Evolutionary conservation across 371 early-diverging fungal species (phyloP).

Genomic region (Amoeboradix gromovi): DNA sequence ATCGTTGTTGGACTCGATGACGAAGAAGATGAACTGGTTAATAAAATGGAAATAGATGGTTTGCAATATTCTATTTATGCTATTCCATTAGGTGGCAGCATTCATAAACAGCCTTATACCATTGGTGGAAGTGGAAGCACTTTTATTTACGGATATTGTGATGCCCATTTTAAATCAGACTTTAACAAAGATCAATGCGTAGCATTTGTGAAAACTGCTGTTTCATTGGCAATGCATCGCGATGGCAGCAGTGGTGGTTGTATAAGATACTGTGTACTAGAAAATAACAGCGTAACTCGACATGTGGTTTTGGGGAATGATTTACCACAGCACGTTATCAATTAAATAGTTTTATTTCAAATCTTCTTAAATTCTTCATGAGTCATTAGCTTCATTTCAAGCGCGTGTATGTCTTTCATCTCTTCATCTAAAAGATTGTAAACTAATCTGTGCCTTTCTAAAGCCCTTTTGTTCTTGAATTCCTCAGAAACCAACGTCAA

Average conservation of each 20-base stretch:
- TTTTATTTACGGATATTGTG: conserved; percentile 95
- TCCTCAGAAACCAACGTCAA: not conserved
- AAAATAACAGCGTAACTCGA: conserved; percentile 60
- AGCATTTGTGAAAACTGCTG: conserved; percentile 73
- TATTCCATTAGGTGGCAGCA: conserved; percentile 76
- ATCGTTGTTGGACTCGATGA: conserved; percentile 98
- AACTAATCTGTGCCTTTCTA: not conserved
- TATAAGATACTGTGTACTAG: conserved; percentile 83
- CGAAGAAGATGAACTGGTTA: conserved; percentile 30
- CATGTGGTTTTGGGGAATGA: conserved; percentile 63
- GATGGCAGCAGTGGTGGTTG: conserved; percentile 97
- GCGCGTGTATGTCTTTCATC: not conserved
- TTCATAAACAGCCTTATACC: conserved; percentile 71
- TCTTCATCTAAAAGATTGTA: not conserved
- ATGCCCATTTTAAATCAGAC: conserved; percentile 44
- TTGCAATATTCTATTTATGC: conserved; percentile 25
- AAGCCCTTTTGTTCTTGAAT: not conserved
- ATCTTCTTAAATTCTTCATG: not conserved
- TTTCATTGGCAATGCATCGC: conserved; percentile 81
- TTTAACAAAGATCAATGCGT: conserved; percentile 77
- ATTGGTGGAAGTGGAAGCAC: conserved; percentile 92
- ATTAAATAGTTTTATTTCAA: too few relatives aligned
- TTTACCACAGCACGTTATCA: conserved; percentile 18
- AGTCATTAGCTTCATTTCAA: not conserved
- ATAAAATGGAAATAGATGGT: conserved; percentile 15